phyloP scores from a whole-genome alignment of 192 early-diverging fungal genomes.

The Rhizophagus sp. region DNA sequence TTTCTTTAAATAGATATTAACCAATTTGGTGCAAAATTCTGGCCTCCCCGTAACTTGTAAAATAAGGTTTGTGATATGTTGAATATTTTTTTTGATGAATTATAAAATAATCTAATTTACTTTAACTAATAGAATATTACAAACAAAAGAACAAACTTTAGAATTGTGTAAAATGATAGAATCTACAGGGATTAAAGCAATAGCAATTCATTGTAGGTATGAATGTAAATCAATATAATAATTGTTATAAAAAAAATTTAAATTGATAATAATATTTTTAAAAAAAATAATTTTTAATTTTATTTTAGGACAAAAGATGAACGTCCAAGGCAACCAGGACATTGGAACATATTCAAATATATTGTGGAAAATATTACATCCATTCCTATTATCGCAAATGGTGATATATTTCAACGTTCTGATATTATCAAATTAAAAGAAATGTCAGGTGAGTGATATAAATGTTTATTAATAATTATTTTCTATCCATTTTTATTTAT shows the following conservation, averaged over 20 bases:
- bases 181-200: constrained; percentile 79
- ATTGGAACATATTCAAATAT: constrained; percentile 81
- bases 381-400: constrained; percentile 89
- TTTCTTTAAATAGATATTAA: constrained; percentile 55
- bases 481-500: background rate
- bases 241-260: too few species aligned
- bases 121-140: constrained; percentile 56
- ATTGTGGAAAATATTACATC: constrained; percentile 70
- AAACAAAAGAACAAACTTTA: constrained; percentile 76
- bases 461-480: background rate
- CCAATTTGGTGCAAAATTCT: constrained; percentile 68
- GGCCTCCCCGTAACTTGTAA: constrained; percentile 87
- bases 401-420: constrained; percentile 72
- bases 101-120: background rate
- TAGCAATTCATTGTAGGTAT: constrained; percentile 88
- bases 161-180: constrained; percentile 81
- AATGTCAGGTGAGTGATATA: constrained; percentile 45
- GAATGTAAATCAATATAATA: background rate
- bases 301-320: constrained; percentile 61
- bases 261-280: background rate
- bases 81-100: constrained; percentile 3
- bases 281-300: background rate
- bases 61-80: constrained; percentile 55
- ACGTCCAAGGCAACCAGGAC: constrained; percentile 74
- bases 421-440: constrained; percentile 66